Evolutionary conservation across 164 flowering plant genomes (phyloP).

Genomic region (Magnolia officinalis): DNA sequence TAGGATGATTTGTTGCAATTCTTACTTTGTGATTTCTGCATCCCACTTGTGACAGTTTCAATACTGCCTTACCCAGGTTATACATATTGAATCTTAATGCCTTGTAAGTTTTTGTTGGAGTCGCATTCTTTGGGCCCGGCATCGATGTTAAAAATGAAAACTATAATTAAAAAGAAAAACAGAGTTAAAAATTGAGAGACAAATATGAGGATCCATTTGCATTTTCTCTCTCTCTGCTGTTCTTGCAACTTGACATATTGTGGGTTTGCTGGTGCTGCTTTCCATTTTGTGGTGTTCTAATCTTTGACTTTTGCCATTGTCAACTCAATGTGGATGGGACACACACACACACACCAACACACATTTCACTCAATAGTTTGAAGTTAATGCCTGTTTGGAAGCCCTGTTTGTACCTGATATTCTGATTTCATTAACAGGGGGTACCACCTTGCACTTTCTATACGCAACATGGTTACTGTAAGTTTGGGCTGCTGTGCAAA

Average conservation of each 20-base stretch:
- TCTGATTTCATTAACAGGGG: slow-evolving; percentile 44
- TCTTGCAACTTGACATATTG: background rate
- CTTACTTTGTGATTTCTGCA: too few relatives aligned
- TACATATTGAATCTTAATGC: too few relatives aligned
- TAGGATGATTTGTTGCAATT: too few relatives aligned
- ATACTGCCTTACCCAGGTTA: too few relatives aligned
- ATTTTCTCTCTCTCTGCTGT: background rate
- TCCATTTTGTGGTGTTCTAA: background rate
- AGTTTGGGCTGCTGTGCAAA: slow-evolving; percentile 88
- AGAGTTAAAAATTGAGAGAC: too few relatives aligned
- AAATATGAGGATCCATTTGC: background rate
- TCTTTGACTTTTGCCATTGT: background rate
- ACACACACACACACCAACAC: too few relatives aligned
- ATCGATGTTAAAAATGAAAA: too few relatives aligned
- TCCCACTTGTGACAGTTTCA: too few relatives aligned
- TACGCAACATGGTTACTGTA: slow-evolving; percentile 70
- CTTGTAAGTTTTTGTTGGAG: too few relatives aligned
- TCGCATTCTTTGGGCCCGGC: too few relatives aligned
- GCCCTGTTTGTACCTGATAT: background rate
- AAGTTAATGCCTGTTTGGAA: background rate
- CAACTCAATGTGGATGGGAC: too few relatives aligned
- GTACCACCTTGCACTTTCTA: slow-evolving; percentile 68
- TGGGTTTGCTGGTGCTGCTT: background rate
- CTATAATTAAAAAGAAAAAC: too few relatives aligned
- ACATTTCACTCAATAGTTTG: background rate